A percentile compares a stretch with the other conserved stretches of the same genome.
Evolutionary conservation across 345 rosid genomes (phyloP).

Genomic region (Iberis pinnata): DNA sequence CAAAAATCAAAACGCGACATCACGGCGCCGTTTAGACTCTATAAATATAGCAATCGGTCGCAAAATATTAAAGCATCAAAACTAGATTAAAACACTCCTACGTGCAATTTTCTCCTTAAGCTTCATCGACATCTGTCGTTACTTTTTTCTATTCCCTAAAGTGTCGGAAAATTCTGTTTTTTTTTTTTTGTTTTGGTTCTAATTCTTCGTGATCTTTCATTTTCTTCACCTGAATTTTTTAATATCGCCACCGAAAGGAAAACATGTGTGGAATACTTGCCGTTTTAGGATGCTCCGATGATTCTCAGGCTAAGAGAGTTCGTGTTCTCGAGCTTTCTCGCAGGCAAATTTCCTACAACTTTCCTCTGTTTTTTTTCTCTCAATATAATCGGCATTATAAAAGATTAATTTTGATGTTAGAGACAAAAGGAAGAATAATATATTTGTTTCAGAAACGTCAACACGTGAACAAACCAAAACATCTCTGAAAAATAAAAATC

Average conservation of each 20-base stretch:
- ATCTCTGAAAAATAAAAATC: too few species aligned
- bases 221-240: not conserved
- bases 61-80: slow-evolving; percentile 10
- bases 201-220: not conserved
- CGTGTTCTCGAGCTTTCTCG: slow-evolving; percentile 99
- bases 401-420: too few species aligned
- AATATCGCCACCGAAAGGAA: not conserved
- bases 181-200: too few species aligned
- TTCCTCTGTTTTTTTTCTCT: not conserved
- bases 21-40: slow-evolving; percentile 25
- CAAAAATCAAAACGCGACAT: slow-evolving; percentile 22
- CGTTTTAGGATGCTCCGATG: slow-evolving; percentile 85
- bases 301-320: slow-evolving; percentile 88
- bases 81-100: not conserved
- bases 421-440: too few species aligned
- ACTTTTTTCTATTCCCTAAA: not conserved
- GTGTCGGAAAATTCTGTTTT: slow-evolving; percentile 8
- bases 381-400: too few species aligned
- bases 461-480: too few species aligned
- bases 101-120: slow-evolving; percentile 19
- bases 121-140: slow-evolving; percentile 8
- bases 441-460: too few species aligned
- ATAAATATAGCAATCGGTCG: slow-evolving; percentile 22
- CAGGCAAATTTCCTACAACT: slow-evolving; percentile 51
- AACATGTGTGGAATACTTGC: slow-evolving; percentile 95